phyloP scores from a whole-genome alignment of 257 asterid species.

The Nemophila menziesii region DNA sequence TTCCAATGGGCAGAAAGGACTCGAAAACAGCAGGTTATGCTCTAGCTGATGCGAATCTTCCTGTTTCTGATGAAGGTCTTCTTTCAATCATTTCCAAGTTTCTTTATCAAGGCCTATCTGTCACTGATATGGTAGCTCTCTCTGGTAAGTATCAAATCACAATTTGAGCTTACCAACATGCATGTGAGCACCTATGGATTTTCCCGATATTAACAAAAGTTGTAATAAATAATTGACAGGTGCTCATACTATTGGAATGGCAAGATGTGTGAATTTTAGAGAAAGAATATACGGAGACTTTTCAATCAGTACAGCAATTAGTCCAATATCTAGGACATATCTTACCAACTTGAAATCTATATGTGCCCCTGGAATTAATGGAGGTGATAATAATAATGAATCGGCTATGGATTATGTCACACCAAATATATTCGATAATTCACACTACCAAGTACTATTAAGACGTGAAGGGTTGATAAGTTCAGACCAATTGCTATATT shows the following conservation, averaged over 20 bases:
- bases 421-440: constrained; percentile 63
- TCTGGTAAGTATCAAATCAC: constrained; percentile 39
- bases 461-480: constrained; percentile 59
- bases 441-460: constrained; percentile 49
- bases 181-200: background rate
- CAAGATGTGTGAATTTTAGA: constrained; percentile 67
- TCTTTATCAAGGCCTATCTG: constrained; percentile 62
- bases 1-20: constrained; percentile 76
- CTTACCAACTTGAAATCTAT: constrained; percentile 39
- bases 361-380: constrained; percentile 37
- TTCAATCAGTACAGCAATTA: constrained; percentile 23
- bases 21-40: constrained; percentile 64
- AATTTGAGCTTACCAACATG: background rate
- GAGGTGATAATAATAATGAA: constrained; percentile 47
- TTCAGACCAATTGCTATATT: constrained; percentile 72
- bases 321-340: constrained; percentile 34
- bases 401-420: constrained; percentile 64
- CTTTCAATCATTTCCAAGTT: constrained; percentile 72
- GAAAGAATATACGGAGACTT: constrained; percentile 69
- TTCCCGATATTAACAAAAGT: too few relatives aligned
- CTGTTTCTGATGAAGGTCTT: constrained; percentile 65
- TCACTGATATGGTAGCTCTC: constrained; percentile 85
- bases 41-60: constrained; percentile 46
- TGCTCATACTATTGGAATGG: constrained; percentile 93
- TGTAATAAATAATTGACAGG: constrained; percentile 26